Conservation (phyloP, 1,284 basidiomycete species). For the Singerocomus inundabilis region DNA sequence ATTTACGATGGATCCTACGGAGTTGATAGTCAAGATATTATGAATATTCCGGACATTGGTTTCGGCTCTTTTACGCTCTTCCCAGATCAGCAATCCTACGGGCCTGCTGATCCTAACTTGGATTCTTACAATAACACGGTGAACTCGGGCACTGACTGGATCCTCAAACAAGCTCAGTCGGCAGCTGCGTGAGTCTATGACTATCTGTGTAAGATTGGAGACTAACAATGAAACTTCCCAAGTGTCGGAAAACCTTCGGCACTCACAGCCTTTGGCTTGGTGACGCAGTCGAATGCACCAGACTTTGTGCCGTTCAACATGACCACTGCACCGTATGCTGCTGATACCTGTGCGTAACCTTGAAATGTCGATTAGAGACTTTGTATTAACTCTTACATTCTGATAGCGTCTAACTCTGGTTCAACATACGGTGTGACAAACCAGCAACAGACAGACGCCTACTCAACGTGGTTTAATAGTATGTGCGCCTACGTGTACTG, state of each 20-base stretch:
- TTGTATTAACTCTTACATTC: conserved; percentile 2
- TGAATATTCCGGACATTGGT: conserved; percentile 53
- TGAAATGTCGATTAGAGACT: not conserved
- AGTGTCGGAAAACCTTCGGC: conserved; percentile 59
- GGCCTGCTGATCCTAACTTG: conserved; percentile 42
- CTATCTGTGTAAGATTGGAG: not conserved
- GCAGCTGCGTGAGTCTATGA: conserved; percentile 41
- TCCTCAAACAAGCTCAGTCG: conserved; percentile 45
- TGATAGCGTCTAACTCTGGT: conserved; percentile 14
- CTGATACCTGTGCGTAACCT: conserved; percentile 33
- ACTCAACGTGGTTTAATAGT: conserved; percentile 52
- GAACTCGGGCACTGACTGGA: conserved; percentile 53
- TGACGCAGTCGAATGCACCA: conserved; percentile 51
- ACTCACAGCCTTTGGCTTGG: conserved; percentile 59
- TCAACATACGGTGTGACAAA: conserved; percentile 48
- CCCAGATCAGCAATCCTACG: conserved; percentile 63
- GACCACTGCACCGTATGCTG: conserved; percentile 43
- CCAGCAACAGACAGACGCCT: conserved; percentile 50
- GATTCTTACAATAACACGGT: conserved; percentile 52
- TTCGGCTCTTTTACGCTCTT: conserved; percentile 63
- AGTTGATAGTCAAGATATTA: conserved; percentile 67
- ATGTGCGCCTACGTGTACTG: conserved; percentile 14
- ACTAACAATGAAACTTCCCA: conserved; percentile 11
- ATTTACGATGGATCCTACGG: conserved; percentile 59
- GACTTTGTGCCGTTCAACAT: conserved; percentile 62